Evolutionary conservation across 1,284 basidiomycete species (phyloP).

Genomic region (Dichomitus squalens): DNA sequence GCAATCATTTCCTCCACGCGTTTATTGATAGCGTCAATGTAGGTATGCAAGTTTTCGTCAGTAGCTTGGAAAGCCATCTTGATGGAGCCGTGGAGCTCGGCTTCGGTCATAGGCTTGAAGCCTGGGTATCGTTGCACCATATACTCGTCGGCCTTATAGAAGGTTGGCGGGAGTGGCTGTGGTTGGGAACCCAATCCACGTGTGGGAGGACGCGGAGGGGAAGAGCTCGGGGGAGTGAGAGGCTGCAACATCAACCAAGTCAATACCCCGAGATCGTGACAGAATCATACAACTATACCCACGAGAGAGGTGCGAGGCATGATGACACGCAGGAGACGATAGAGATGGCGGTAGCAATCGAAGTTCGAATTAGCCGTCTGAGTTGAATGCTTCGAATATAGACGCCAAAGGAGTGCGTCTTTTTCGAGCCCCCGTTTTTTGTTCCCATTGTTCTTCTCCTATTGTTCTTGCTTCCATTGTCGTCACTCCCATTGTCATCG

Average conservation of each 20-base stretch:
- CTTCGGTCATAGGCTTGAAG: background rate
- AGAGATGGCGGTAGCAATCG: background rate
- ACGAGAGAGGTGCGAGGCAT: background rate
- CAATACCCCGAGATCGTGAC: background rate
- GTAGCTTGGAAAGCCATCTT: background rate
- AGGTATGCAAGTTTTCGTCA: background rate
- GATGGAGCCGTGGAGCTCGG: background rate
- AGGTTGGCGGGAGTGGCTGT: background rate
- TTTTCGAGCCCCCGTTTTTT: too few relatives aligned
- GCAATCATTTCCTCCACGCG: background rate
- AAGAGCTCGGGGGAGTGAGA: background rate
- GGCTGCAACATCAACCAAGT: background rate
- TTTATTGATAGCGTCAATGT: background rate
- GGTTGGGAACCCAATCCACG: background rate
- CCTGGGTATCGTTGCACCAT: background rate
- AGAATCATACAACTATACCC: background rate
- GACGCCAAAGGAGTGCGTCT: too few relatives aligned
- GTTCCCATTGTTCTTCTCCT: too few relatives aligned
- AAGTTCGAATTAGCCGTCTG: background rate
- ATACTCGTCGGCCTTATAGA: background rate
- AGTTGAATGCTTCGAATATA: too few relatives aligned
- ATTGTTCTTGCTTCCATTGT: too few relatives aligned
- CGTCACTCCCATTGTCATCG: too few relatives aligned
- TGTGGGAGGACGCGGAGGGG: background rate
- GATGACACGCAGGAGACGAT: background rate